A percentile compares a stretch with the other conserved stretches of the same genome.
These are phyloP conservation scores for Pestalotiopsis sp. DNA, from an alignment of 2,329 filamentous ascomycete genomes.

Conservation along the genomic window DNA sequence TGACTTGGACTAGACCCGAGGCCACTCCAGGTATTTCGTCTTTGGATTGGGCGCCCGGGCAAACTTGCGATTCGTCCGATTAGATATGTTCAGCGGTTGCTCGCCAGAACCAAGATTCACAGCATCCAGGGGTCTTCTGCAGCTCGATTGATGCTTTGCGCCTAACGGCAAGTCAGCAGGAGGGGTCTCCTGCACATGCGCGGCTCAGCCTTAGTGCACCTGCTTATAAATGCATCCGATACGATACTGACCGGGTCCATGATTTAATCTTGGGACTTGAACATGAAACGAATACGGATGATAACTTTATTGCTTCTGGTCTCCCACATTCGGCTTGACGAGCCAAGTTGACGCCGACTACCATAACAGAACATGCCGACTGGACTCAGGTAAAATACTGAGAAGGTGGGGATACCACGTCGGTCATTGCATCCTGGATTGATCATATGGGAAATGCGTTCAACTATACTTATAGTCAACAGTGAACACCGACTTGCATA, in stretches of 20 bases:
- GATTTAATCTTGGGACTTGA: too few relatives aligned
- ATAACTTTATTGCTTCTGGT: background rate
- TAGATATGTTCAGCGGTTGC: background rate
- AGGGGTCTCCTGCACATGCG: background rate
- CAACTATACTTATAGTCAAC: background rate
- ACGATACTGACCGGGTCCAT: background rate
- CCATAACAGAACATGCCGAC: too few relatives aligned
- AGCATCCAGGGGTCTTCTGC: background rate
- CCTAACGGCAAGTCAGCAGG: background rate
- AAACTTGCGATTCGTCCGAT: background rate
- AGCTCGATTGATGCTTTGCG: background rate
- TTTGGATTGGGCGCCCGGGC: too few relatives aligned
- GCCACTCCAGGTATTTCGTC: too few relatives aligned
- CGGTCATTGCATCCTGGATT: too few relatives aligned
- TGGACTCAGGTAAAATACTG: too few relatives aligned
- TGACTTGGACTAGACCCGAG: background rate
- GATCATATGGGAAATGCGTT: too few relatives aligned
- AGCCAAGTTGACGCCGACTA: too few relatives aligned
- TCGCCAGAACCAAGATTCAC: background rate
- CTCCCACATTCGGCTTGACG: too few relatives aligned
- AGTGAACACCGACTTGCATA: background rate
- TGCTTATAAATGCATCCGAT: background rate
- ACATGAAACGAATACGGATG: background rate
- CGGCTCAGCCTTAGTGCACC: background rate
- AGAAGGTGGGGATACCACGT: too few relatives aligned